Percentiles rank a stretch among this genome's conserved stretches.
These are phyloP conservation scores for Neospora caninum DNA, from an alignment of 169 alveolate genomes.

Conservation along the genomic window DNA sequence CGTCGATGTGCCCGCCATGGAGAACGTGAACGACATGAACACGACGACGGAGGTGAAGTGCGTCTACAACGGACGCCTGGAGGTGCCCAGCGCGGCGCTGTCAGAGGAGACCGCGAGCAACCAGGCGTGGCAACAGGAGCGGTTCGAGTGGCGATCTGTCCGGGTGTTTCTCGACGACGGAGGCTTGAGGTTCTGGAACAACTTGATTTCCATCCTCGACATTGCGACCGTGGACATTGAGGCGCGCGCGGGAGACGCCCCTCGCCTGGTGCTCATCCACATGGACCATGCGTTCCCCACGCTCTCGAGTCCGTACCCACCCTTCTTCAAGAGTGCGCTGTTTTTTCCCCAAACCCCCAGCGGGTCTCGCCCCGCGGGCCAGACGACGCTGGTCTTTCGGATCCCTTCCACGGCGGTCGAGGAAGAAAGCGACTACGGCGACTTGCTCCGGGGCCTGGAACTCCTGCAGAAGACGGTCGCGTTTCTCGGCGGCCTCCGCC, in stretches of 20 bases:
- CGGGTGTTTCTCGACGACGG: constrained; percentile 24
- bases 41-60: constrained; percentile 9
- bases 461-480: constrained; percentile 9
- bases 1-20: background rate
- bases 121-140: background rate
- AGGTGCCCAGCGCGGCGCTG: background rate
- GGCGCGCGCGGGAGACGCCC: background rate
- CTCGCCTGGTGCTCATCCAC: background rate
- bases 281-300: background rate
- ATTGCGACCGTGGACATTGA: background rate
- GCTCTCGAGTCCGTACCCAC: background rate
- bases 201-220: constrained; percentile 20
- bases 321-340: background rate
- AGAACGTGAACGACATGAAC: background rate
- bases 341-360: background rate
- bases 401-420: background rate
- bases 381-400: background rate
- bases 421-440: background rate
- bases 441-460: background rate
- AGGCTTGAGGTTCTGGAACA: constrained; percentile 27
- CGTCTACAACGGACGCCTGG: background rate
- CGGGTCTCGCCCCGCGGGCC: background rate
- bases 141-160: background rate
- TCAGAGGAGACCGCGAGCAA: background rate
- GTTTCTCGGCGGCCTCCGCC: background rate